Base-by-base conservation (phyloP, 225 moss, liverwort and hornwort genomes). In the Rhytidiadelphus loreus region DNA sequence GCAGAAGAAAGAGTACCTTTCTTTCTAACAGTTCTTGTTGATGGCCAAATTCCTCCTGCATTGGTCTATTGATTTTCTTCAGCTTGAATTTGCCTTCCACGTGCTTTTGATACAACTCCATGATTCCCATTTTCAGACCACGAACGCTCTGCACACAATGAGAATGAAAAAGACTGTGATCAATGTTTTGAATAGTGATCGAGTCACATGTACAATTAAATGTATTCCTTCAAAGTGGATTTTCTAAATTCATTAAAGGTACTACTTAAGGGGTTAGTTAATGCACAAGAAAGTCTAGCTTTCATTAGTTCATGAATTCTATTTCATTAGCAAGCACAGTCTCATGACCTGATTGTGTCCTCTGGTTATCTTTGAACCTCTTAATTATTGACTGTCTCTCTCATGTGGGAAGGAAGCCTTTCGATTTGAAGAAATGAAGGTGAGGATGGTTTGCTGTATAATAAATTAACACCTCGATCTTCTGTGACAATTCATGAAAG, bases 11-110 rank as follows among this genome's bases (percentile, higher is more conserved):
- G 5, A 13, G 24, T 86, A 97, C 95, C 92, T 96, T 93, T 90
- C 95, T 88, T 86, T 96, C 96, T 44, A 96, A 74, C 21, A 95
- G 86, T 64, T 96, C 95, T 83, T 92, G 87, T 90, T 97, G 96
- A 53, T 92, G 92, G 39, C 86, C 88, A 43, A 85, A 93, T 25
- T 96, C 95, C 73, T 95, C 92, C 53, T 93, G 89, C 74, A 96
- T 85, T 22, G 95, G 92, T 83, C 77, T 88, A 35, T 94, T 91
- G 17, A 92, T 46, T 57, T 90, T 92, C 55, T 84, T 82, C 50
- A 94, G 85, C 82, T 92, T 93, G 80, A 95, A 91, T 87, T 97
- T 95, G 59, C 95, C 95, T 91, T 92, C 95, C 17, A 97, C 95
- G 30, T 96, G 95, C 85, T 97, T 97, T 82, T 89, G 93, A 84